phyloP scores from a whole-genome alignment of 2,329 filamentous ascomycete genomes.

The Penicillium hordei region DNA sequence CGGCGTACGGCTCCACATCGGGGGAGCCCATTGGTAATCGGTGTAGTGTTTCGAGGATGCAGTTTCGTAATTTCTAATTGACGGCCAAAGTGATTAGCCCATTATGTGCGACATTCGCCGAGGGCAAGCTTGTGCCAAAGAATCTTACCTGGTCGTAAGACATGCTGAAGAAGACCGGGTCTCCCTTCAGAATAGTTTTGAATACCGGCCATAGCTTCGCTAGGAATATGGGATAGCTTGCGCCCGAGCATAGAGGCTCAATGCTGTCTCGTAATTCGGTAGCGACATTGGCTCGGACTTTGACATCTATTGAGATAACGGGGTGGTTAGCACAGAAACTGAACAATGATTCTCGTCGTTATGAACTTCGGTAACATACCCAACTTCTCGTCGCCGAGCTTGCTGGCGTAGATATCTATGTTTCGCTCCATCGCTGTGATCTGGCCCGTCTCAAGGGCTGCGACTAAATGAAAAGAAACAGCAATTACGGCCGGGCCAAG shows the following conservation, averaged over 20 bases:
- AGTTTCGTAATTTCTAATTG: slow-evolving; percentile 79
- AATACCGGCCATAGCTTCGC: slow-evolving; percentile 88
- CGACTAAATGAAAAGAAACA: slow-evolving; percentile 20
- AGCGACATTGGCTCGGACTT: slow-evolving; percentile 77
- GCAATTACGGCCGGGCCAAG: slow-evolving; percentile 38
- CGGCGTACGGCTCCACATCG: slow-evolving; percentile 85
- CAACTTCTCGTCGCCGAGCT: slow-evolving; percentile 50
- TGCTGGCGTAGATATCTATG: slow-evolving; percentile 52
- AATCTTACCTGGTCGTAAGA: slow-evolving; percentile 77
- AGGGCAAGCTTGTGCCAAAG: not conserved
- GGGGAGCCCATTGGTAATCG: slow-evolving; percentile 72
- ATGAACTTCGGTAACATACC: slow-evolving; percentile 39
- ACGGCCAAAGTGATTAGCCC: slow-evolving; percentile 9
- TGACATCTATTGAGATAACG: slow-evolving; percentile 61
- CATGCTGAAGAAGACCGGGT: slow-evolving; percentile 86
- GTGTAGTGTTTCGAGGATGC: slow-evolving; percentile 90
- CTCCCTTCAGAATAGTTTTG: slow-evolving; percentile 77
- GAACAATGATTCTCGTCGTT: not conserved
- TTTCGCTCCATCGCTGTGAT: slow-evolving; percentile 44
- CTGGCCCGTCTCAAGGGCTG: slow-evolving; percentile 25
- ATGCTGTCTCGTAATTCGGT: slow-evolving; percentile 86
- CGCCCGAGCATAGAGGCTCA: slow-evolving; percentile 75
- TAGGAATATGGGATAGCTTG: slow-evolving; percentile 77
- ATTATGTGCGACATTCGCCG: not conserved
- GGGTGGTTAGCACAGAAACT: slow-evolving; percentile 1